Base-by-base conservation (phyloP, 441 rosid genomes). In the Brassica balearica region DNA sequence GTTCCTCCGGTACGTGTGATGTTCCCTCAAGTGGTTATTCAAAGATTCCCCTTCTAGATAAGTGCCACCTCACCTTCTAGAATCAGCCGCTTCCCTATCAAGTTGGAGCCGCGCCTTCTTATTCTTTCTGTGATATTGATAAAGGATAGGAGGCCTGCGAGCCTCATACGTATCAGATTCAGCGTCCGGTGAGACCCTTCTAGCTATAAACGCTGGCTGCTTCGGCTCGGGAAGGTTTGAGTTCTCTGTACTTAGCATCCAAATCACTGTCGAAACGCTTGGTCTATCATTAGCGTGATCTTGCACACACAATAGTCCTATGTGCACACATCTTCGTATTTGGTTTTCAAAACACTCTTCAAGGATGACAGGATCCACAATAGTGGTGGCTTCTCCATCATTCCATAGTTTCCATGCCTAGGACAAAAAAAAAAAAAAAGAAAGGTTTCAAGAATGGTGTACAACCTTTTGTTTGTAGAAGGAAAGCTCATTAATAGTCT, bases 141-240 rank as follows among this genome's bases (percentile, higher is more conserved):
- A n/a, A n/a, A n/a, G n/a, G n/a, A n/a, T n/a, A n/a, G n/a, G n/a
- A n/a, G n/a, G n/a, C n/a, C n/a, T n/a, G n/a, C n/a, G n/a, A n/a
- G n/a, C n/a, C n/a, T n/a, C n/a, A n/a, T n/a, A n/a, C n/a, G n/a
- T n/a, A n/a, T n/a, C n/a, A n/a, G n/a, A n/a, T 81, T 75, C 62
- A 71, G 43, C 34, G 51, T 86, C 48, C 9, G 65, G n/a, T 62
- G 46, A 69, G 22, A 77, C 90, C 75, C 81, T 61, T 74, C 34
- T 70, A 51, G 86, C 77, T 23, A 59, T 60, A 60, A 60, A 23
- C 36, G 65, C 65, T 2, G 65, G 36, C 7, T 60, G 65, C 65
- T 60, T 60, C 2, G 65, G 65, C 17, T 60, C 64, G 0, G 65
- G 65, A 23, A 60, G 65, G 36, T 60, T 60, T 23, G 65, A 23